Evolutionary conservation across 805 yeast species (phyloP).

Genomic region (Peterozyma xylosa): DNA sequence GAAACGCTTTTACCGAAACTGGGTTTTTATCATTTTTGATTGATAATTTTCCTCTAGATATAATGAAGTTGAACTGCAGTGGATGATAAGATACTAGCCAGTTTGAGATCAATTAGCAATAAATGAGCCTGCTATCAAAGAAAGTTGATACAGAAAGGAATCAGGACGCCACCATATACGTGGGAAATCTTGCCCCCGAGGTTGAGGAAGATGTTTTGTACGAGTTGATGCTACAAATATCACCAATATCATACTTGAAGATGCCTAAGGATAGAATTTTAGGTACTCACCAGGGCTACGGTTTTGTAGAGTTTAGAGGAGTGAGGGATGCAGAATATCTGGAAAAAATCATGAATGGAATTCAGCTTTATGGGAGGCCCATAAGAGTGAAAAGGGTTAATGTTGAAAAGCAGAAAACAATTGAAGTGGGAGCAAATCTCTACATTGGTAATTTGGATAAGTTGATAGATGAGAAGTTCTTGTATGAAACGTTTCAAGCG

Average conservation of each 20-base stretch:
- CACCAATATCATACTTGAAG: constrained; percentile 63
- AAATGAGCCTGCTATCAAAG: too few species aligned
- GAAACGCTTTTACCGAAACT: too few species aligned
- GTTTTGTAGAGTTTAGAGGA: constrained; percentile 67
- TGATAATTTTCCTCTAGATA: too few species aligned
- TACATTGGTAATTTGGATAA: constrained; percentile 58
- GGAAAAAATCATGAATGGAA: constrained; percentile 48
- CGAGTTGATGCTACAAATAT: constrained; percentile 80
- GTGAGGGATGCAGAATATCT: constrained; percentile 67
- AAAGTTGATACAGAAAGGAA: constrained; percentile 28
- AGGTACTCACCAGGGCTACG: constrained; percentile 76
- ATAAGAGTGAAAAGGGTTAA: constrained; percentile 43
- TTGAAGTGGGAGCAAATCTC: constrained; percentile 41
- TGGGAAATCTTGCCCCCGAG: constrained; percentile 75
- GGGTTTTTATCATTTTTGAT: too few species aligned
- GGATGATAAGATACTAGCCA: too few species aligned
- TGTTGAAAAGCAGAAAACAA: background rate
- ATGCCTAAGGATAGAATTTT: constrained; percentile 75
- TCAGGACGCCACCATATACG: constrained; percentile 59
- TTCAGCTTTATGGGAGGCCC: constrained; percentile 52
- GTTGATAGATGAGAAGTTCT: constrained; percentile 51
- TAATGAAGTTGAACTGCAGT: too few species aligned
- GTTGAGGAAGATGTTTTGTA: constrained; percentile 67
- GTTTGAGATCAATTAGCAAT: too few species aligned
- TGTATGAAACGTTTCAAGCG: constrained; percentile 50